Base-by-base conservation (phyloP, 2,329 filamentous ascomycete species). In the Verticillium nubilum region DNA sequence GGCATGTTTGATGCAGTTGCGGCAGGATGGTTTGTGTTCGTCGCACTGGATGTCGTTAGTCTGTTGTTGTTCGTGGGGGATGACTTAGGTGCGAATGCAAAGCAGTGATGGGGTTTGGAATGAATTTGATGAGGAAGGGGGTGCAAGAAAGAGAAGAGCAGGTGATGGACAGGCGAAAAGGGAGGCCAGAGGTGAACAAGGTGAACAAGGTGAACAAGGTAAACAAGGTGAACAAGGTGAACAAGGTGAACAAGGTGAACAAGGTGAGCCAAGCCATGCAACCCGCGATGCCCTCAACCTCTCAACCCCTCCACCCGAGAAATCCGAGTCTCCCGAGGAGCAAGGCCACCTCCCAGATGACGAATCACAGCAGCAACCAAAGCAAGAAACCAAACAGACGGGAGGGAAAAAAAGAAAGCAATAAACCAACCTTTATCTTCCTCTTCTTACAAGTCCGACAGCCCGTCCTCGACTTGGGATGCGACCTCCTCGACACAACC, bases 391-490 rank as follows among this genome's bases (percentile, higher is more conserved):
- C 5, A 3, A n/a, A n/a, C 12, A n/a, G 12, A 17, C 3, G 15
- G 35, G 5, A 35, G 19, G 13, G 27, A 59, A 5, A 25, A 52
- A 3, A 19, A 52, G 15, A 2, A 50, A 33, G 17, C 31, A 62
- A n/a, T n/a, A n/a, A n/a, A n/a, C 62, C 52, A 47, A 63, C 62
- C 62, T 82, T 84, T 57, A 82, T 79, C 68, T 81, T 83, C 57
- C 82, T 78, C 23, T 69, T 68, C 70, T 85, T 85, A 74, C 82
- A 85, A 64, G 79, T 81, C 61, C 72, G 73, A 65, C 82, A 85
- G 6, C 81, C 82, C 2, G 74, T 72, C 42, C 80, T 73, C 2
- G 81, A 83, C 68, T 85, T 85, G 61, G 74, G 79, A 67, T 85
- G 82, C 56, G 81, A 80, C 15, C 80, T 75, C 67, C 84, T 85